Percentiles rank a stretch among this genome's conserved stretches.
These are phyloP conservation scores for Dillenia suffruticosa DNA, from an alignment of 164 flowering plant genomes.

Conservation along the genomic window DNA sequence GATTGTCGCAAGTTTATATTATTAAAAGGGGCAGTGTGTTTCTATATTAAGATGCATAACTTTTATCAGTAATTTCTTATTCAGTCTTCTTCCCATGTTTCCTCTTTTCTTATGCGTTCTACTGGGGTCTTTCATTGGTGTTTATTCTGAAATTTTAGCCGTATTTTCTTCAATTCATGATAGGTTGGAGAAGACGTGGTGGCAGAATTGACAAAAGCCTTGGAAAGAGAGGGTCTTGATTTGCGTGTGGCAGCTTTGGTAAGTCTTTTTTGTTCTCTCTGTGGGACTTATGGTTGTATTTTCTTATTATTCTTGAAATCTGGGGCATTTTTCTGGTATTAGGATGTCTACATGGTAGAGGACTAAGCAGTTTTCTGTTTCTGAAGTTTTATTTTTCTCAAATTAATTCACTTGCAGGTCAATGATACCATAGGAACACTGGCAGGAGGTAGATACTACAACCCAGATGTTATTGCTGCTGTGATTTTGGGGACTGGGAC, in stretches of 20 bases:
- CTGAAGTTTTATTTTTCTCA: background rate
- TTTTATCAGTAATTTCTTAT: too few species aligned
- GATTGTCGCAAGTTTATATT: too few species aligned
- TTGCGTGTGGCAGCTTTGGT: conserved; percentile 84
- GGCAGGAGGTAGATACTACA: conserved; percentile 83
- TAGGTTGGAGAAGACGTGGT: conserved; percentile 82
- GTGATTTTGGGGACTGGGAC: conserved; percentile 97
- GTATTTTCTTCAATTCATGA: background rate
- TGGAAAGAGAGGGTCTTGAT: conserved; percentile 65
- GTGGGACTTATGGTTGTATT: background rate
- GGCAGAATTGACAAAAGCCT: conserved; percentile 58
- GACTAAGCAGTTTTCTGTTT: background rate
- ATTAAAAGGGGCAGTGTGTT: too few species aligned
- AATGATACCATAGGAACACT: conserved; percentile 96
- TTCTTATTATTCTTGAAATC: background rate
- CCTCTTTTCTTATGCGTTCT: too few species aligned
- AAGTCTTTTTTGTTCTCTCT: conserved; percentile 11
- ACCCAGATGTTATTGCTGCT: conserved; percentile 74
- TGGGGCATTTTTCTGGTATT: background rate
- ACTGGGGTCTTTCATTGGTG: too few species aligned
- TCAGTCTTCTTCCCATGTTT: too few species aligned
- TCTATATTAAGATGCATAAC: too few species aligned
- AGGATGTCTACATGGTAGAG: background rate
- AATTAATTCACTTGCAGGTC: conserved; percentile 42
- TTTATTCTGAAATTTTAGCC: background rate